Conservation (phyloP, 805 yeast species). For the Nakazawaea wickerhamii region DNA sequence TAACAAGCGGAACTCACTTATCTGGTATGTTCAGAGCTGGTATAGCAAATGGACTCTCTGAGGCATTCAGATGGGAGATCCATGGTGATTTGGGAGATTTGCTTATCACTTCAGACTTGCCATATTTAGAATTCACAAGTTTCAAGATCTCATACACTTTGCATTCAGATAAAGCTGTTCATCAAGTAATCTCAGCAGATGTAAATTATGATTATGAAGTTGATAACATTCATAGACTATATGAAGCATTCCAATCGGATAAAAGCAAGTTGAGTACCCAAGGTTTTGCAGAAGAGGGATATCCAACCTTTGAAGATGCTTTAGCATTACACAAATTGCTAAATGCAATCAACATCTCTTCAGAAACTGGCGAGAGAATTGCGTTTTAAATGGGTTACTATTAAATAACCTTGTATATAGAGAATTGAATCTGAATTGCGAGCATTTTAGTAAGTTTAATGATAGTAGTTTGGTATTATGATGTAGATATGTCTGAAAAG, state of each 20-base stretch:
- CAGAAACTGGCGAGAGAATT: not conserved
- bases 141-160: not conserved
- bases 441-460: too few species aligned
- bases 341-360: not conserved
- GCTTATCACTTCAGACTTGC: not conserved
- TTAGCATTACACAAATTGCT: not conserved
- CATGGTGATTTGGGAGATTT: not conserved
- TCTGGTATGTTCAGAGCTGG: not conserved
- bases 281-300: not conserved
- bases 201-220: not conserved
- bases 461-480: too few species aligned
- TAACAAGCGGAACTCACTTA: not conserved
- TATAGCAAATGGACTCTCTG: not conserved
- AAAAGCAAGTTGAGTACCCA: not conserved
- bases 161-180: not conserved
- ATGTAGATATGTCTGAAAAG: too few species aligned
- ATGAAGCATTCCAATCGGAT: too few species aligned
- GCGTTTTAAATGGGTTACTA: too few species aligned
- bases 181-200: not conserved
- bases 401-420: too few species aligned
- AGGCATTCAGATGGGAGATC: not conserved
- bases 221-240: not conserved
- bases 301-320: not conserved
- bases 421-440: too few species aligned
- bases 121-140: not conserved